Evolutionary conservation across 2,329 filamentous ascomycete species (phyloP).

Genomic region (Fusarium camptoceras): DNA sequence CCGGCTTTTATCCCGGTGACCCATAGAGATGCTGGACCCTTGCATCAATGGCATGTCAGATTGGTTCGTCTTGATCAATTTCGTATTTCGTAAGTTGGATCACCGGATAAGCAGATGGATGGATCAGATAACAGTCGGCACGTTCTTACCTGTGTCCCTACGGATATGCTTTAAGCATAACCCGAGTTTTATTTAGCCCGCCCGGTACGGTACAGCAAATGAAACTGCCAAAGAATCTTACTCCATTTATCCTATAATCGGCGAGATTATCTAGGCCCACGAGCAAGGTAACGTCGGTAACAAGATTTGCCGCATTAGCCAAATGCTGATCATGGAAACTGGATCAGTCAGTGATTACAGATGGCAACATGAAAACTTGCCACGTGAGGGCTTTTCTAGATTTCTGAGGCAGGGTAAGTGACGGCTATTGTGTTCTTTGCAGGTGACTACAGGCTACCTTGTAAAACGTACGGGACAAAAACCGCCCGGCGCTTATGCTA

Average conservation of each 20-base stretch:
- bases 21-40: not conserved
- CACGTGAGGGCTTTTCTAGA: too few species aligned
- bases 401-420: too few species aligned
- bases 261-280: not conserved
- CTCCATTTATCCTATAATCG: not conserved
- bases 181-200: accelerated
- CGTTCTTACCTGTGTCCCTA: too few species aligned
- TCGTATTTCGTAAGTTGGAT: not conserved
- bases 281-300: not conserved
- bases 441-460: too few species aligned
- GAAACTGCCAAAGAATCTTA: not conserved
- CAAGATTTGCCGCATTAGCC: not conserved
- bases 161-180: not conserved
- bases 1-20: not conserved
- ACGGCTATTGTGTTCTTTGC: too few species aligned
- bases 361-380: too few species aligned
- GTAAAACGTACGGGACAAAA: too few species aligned
- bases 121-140: not conserved
- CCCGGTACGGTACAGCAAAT: not conserved
- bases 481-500: too few species aligned
- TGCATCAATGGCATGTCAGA: not conserved
- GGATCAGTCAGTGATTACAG: not conserved
- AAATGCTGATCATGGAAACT: not conserved
- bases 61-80: too few species aligned
- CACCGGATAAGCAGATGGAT: not conserved